These are phyloP conservation scores for Suillus ampliporus DNA, from an alignment of 768 basidiomycete genomes.

Conservation along the genomic window DNA sequence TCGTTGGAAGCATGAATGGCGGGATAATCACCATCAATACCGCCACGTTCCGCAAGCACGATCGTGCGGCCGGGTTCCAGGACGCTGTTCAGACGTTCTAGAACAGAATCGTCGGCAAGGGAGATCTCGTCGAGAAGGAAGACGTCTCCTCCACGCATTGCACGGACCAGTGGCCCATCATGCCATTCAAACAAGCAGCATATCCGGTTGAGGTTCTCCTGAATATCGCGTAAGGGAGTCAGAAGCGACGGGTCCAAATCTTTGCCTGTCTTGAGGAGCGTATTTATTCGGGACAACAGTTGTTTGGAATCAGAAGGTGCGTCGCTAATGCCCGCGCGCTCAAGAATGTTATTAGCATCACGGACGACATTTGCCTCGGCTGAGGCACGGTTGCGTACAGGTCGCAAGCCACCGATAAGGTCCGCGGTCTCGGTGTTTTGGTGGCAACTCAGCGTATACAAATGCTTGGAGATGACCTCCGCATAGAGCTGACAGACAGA, in stretches of 20 bases:
- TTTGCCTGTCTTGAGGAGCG: conserved; percentile 26
- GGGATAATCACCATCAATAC: conserved; percentile 69
- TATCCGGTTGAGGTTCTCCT: conserved; percentile 51
- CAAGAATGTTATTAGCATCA: conserved; percentile 49
- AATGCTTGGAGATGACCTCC: conserved; percentile 57
- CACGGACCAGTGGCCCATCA: conserved; percentile 93
- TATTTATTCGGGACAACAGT: conserved; percentile 32
- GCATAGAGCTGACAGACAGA: conserved; percentile 94
- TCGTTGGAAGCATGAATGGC: conserved; percentile 63
- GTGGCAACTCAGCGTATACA: conserved; percentile 90
- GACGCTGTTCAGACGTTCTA: conserved; percentile 96
- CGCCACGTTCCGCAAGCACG: conserved; percentile 92
- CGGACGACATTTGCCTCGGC: conserved; percentile 54
- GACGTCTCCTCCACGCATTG: conserved; percentile 85
- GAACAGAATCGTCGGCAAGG: conserved; percentile 95
- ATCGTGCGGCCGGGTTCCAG: conserved; percentile 90
- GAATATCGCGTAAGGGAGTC: conserved; percentile 46
- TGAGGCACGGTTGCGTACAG: conserved; percentile 75
- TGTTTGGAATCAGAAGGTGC: conserved; percentile 29
- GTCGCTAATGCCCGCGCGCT: conserved; percentile 43
- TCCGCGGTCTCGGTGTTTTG: conserved; percentile 99
- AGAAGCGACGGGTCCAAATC: conserved; percentile 38
- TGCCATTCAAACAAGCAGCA: conserved; percentile 96
- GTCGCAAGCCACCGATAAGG: conserved; percentile 91
- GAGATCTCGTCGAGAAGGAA: conserved; percentile 97